phyloP scores from a whole-genome alignment of 306 rosid genomes.

The Mimosa pudica region DNA sequence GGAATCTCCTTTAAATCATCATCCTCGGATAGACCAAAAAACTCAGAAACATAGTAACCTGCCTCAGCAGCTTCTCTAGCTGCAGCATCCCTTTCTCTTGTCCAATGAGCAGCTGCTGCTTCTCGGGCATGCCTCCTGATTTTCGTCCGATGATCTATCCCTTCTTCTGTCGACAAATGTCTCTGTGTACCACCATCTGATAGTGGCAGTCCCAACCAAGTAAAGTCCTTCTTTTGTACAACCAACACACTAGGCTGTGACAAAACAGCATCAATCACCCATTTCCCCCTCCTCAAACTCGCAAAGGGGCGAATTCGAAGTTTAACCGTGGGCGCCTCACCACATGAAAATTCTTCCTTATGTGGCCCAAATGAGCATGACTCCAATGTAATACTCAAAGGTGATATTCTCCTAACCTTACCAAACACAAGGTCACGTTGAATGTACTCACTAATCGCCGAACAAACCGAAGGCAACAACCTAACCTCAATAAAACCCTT shows the following conservation, averaged over 20 bases:
- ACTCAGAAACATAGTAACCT: slow-evolving; percentile 70
- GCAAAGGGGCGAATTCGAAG: slow-evolving; percentile 72
- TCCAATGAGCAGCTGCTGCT: slow-evolving; percentile 54
- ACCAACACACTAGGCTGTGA: slow-evolving; percentile 70
- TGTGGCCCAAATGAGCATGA: slow-evolving; percentile 84
- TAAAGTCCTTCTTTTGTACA: slow-evolving; percentile 79
- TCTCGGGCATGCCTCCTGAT: slow-evolving; percentile 73
- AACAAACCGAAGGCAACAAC: slow-evolving; percentile 84
- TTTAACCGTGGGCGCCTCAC: slow-evolving; percentile 78
- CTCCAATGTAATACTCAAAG: slow-evolving; percentile 82
- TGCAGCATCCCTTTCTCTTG: slow-evolving; percentile 65
- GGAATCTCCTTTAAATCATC: slow-evolving; percentile 48
- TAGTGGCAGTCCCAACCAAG: slow-evolving; percentile 87
- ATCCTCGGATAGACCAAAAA: slow-evolving; percentile 43
- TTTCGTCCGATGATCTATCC: slow-evolving; percentile 73
- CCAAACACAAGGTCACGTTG: slow-evolving; percentile 84
- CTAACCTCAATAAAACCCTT: slow-evolving; percentile 70
- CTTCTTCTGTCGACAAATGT: slow-evolving; percentile 67
- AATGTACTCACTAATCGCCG: slow-evolving; percentile 62
- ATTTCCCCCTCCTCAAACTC: slow-evolving; percentile 86
- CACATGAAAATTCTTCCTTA: slow-evolving; percentile 80
- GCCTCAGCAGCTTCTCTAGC: slow-evolving; percentile 78
- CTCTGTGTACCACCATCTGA: slow-evolving; percentile 48
- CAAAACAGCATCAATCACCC: slow-evolving; percentile 85
- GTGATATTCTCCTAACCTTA: slow-evolving; percentile 78